Conservation (phyloP, 225 moss, liverwort and hornwort genomes). For the Polytrichum formosum region DNA sequence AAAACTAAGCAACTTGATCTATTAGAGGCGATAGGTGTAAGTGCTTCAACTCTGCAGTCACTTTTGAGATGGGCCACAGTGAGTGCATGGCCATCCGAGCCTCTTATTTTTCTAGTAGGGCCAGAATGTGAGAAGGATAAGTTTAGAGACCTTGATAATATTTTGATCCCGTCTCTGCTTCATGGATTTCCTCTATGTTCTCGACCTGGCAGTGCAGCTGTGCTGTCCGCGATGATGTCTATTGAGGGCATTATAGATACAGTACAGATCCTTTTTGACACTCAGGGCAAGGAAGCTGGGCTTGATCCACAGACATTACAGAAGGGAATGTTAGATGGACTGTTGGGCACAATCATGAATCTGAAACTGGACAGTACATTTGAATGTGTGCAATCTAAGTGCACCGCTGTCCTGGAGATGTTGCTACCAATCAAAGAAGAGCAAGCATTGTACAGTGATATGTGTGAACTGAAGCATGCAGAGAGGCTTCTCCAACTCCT, state of each 20-base stretch:
- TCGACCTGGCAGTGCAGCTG: slow-evolving; percentile 85
- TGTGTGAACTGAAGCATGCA: slow-evolving; percentile 72
- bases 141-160: slow-evolving; percentile 51
- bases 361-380: slow-evolving; percentile 84
- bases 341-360: slow-evolving; percentile 63
- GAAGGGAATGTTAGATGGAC: slow-evolving; percentile 43
- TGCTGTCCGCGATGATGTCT: slow-evolving; percentile 80
- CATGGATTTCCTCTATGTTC: slow-evolving; percentile 85
- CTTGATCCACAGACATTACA: slow-evolving; percentile 28
- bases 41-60: slow-evolving; percentile 50
- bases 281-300: slow-evolving; percentile 37
- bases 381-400: slow-evolving; percentile 71
- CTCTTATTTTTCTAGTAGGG: slow-evolving; percentile 48
- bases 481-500: slow-evolving; percentile 75
- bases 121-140: slow-evolving; percentile 52
- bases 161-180: slow-evolving; percentile 70
- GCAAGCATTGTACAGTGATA: slow-evolving; percentile 66
- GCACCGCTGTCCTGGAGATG: slow-evolving; percentile 59
- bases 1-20: slow-evolving; percentile 80
- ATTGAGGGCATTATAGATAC: slow-evolving; percentile 72
- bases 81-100: slow-evolving; percentile 70
- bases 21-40: slow-evolving; percentile 67
- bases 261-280: slow-evolving; percentile 53
- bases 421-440: slow-evolving; percentile 83
- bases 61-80: slow-evolving; percentile 69